Base-by-base conservation (phyloP, 192 early-diverging fungal species). In the Coemansia sp. region DNA sequence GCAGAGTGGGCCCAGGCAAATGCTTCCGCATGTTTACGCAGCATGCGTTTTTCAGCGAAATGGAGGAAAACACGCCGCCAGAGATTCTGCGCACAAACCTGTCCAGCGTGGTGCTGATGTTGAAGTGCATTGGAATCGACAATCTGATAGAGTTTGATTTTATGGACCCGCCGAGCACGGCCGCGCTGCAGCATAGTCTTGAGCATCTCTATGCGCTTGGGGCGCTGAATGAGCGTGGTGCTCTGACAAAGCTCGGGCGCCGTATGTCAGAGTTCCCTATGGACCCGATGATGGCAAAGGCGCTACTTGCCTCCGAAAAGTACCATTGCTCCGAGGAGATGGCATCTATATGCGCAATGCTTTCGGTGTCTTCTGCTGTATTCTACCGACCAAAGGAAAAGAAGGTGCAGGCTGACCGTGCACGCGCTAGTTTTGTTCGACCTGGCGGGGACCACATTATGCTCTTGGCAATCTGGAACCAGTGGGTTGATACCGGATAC, bases 181-280 rank as follows among this genome's bases (percentile, higher is more conserved):
- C 95, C 41, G 94, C 94, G 9, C 70, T 99, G 68, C 92, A 97
- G 65, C 91, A 91, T 8, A 94, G 97, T 18, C 85, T 99, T 68
- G 95, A 95, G 83, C 87, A 93, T 49, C 73, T 99, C 47, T 98
- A 90, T 76, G 94, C 92, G 12, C 85, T 99, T 23, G 95, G 95
- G 21, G 92, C 95, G 19, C 79, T 99, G 44, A 97, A 98, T 76
- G 92, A 94, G 52, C 86, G 87, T 6, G 98, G 96, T 13, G 91
- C 96, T 73, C 70, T 99, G 65, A 99, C 98, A 13, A 98, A 97
- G 75, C 85, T 98, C 15, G 98, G 98, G 0, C 89, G 95, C 11
- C 84, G 94, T 15, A 99, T 99, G 98, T 95, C 96, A 38, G 98
- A 99, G 87, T 96, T 98, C 70, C 98, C 98, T 6, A 86, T 93